These are phyloP conservation scores for Boletus mariae DNA, from an alignment of 1,284 basidiomycete species.

Conservation along the genomic window DNA sequence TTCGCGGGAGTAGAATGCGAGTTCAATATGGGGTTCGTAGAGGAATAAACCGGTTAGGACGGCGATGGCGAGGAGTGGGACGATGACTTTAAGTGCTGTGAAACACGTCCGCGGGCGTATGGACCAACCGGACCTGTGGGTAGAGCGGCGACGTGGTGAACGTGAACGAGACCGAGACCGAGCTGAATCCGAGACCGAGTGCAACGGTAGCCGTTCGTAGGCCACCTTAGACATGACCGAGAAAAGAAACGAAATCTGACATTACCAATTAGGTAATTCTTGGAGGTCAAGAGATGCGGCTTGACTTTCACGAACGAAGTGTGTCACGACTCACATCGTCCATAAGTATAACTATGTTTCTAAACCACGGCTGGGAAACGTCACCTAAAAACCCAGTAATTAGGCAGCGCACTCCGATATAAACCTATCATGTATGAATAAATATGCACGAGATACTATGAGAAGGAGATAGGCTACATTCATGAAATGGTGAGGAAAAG, in stretches of 20 bases:
- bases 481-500: neutral
- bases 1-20: slow-evolving; percentile 67
- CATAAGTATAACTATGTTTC: too few species aligned
- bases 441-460: neutral
- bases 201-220: slow-evolving; percentile 32
- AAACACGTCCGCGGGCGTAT: slow-evolving; percentile 27
- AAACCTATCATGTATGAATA: neutral
- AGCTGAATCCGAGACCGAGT: slow-evolving; percentile 18
- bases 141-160: slow-evolving; percentile 21
- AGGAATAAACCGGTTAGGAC: slow-evolving; percentile 49
- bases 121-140: slow-evolving; percentile 7
- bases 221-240: slow-evolving; percentile 24
- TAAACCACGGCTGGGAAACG: too few species aligned
- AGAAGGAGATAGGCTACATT: neutral
- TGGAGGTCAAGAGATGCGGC: too few species aligned
- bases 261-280: neutral
- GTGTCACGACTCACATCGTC: too few species aligned
- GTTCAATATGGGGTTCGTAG: slow-evolving; percentile 81
- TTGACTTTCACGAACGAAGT: too few species aligned
- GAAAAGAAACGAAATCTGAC: neutral
- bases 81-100: slow-evolving; percentile 24
- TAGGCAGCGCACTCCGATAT: too few species aligned
- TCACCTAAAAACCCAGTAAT: too few species aligned
- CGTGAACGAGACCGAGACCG: slow-evolving; percentile 17
- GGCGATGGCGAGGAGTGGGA: slow-evolving; percentile 39